A percentile compares a stretch with the other conserved stretches of the same genome.
Conservation (phyloP, 2,329 filamentous ascomycete species). For the Bipolaris victoriae region DNA sequence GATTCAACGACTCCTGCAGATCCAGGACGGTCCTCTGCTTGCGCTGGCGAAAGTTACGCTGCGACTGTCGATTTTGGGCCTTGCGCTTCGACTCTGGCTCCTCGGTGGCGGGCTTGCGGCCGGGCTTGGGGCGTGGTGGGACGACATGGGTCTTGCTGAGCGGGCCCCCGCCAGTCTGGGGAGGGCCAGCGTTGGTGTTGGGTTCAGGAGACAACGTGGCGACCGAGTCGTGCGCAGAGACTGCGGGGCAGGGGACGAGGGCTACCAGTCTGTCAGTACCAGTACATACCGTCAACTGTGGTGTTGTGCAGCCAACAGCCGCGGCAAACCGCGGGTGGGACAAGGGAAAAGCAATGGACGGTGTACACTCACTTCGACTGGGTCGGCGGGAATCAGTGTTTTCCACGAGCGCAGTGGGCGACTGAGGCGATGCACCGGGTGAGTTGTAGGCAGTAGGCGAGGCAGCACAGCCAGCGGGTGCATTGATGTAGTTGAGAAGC, state of each 20-base stretch:
- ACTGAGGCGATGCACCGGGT: conserved; percentile 12
- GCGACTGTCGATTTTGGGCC: conserved; percentile 90
- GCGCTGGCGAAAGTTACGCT: conserved; percentile 87
- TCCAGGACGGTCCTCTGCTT: conserved; percentile 75
- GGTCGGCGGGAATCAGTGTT: conserved; percentile 21
- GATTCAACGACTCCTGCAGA: conserved; percentile 48
- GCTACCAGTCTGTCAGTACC: conserved; percentile 15
- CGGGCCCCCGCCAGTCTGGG: conserved; percentile 46
- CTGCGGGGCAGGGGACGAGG: conserved; percentile 17
- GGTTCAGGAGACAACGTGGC: conserved; percentile 37
- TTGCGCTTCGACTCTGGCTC: conserved; percentile 92
- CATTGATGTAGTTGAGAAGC: conserved; percentile 19
- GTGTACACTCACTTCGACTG: conserved; percentile 27
- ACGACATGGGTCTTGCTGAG: conserved; percentile 48
- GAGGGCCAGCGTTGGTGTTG: conserved; percentile 30
- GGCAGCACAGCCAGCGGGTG: neutral
- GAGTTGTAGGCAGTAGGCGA: neutral
- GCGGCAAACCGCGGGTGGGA: conserved; percentile 13
- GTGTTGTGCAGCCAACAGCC: conserved; percentile 8
- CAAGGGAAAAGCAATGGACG: conserved; percentile 13
- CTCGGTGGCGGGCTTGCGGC: conserved; percentile 90
- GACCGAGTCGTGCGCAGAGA: conserved; percentile 12
- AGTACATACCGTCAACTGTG: neutral
- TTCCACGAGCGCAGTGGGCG: conserved; percentile 13
- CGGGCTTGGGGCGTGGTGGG: conserved; percentile 65